Evolutionary conservation across 441 rosid species (phyloP).

Genomic region (Rhodomyrtus psidioides): DNA sequence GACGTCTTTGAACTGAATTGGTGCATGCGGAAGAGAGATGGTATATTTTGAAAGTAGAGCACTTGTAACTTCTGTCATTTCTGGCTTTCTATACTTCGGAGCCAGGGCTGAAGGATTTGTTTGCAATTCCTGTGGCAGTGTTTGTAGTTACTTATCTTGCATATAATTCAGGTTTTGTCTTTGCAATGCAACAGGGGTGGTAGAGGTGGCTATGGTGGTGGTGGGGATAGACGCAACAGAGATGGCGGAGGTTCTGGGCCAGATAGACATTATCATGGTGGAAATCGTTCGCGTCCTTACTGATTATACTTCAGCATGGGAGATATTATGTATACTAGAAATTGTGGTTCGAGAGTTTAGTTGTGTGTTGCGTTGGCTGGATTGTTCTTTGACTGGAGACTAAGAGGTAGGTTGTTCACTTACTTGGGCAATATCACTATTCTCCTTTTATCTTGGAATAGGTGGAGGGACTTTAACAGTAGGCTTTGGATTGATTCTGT

Average conservation of each 20-base stretch:
- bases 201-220: conserved; percentile 74
- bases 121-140: not conserved
- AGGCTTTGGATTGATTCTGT: conserved; percentile 46
- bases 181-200: conserved; percentile 47
- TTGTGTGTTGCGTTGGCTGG: conserved; percentile 32
- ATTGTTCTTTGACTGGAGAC: conserved; percentile 63
- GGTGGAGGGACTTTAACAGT: conserved; percentile 20
- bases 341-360: conserved; percentile 35
- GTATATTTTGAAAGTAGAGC: not conserved
- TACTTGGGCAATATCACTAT: conserved; percentile 42
- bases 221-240: conserved; percentile 77
- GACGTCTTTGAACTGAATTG: not conserved
- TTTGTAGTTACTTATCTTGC: not conserved
- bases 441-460: conserved; percentile 21
- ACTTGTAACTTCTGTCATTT: not conserved
- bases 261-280: conserved; percentile 74
- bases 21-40: not conserved
- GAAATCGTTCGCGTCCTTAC: conserved; percentile 94
- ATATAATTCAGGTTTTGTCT: not conserved
- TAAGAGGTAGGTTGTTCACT: conserved; percentile 71
- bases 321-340: conserved; percentile 46
- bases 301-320: conserved; percentile 32
- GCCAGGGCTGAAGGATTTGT: not conserved
- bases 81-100: not conserved
- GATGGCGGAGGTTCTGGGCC: conserved; percentile 82